phyloP scores from a whole-genome alignment of 176 grass and related monocot genomes.

The Dactylis glomerata region DNA sequence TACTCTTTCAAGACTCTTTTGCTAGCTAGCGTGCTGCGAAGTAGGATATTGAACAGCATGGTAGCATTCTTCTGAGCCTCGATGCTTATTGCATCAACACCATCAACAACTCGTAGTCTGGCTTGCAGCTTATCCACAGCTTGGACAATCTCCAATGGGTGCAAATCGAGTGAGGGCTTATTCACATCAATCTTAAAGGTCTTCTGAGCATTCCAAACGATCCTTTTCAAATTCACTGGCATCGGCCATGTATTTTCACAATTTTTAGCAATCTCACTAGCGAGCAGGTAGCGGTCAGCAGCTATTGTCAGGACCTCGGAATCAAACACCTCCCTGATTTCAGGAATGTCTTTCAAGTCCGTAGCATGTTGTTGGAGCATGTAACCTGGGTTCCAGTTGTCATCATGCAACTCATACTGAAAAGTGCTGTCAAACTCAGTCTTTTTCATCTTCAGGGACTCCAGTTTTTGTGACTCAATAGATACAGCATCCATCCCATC shows the following conservation, averaged over 20 bases:
- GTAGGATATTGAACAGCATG: constrained; percentile 83
- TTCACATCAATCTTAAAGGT: constrained; percentile 88
- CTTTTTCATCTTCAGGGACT: constrained; percentile 83
- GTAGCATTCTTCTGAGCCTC: constrained; percentile 98
- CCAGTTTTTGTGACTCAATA: constrained; percentile 82
- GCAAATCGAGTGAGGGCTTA: constrained; percentile 82
- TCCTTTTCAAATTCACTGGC: constrained; percentile 86
- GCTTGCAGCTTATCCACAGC: constrained; percentile 84
- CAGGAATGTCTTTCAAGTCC: constrained; percentile 77
- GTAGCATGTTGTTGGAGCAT: constrained; percentile 82
- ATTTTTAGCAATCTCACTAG: constrained; percentile 71
- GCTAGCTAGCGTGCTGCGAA: constrained; percentile 87
- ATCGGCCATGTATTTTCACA: constrained; percentile 75
- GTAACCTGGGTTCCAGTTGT: constrained; percentile 78
- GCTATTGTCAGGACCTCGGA: constrained; percentile 76
- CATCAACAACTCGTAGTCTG: constrained; percentile 76
- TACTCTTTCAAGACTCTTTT: constrained; percentile 90
- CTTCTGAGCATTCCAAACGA: constrained; percentile 94
- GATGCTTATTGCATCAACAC: constrained; percentile 77
- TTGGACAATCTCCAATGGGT: constrained; percentile 94
- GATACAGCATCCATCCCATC: constrained; percentile 98
- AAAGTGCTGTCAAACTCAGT: constrained; percentile 60
- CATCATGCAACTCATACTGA: constrained; percentile 77
- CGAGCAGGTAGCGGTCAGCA: constrained; percentile 74
- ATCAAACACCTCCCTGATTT: constrained; percentile 91